These are phyloP conservation scores for Santalum album DNA, from an alignment of 164 flowering plant genomes.

Conservation along the genomic window DNA sequence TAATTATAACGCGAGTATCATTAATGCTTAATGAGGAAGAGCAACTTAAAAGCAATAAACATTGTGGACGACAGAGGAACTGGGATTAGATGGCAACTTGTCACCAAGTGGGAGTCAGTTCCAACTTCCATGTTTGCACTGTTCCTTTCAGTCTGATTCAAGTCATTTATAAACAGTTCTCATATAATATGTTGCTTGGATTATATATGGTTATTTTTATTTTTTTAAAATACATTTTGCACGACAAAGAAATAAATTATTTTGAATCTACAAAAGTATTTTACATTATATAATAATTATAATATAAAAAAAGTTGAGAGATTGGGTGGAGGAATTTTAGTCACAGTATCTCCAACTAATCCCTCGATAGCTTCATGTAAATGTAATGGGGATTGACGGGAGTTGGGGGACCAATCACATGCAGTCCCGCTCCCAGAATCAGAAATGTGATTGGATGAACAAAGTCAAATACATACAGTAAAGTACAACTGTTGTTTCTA, in stretches of 20 bases:
- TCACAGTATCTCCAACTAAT: conserved; percentile 8
- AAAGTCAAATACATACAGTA: neutral
- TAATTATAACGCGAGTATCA: too few species aligned
- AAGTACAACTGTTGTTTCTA: neutral
- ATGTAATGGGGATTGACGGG: conserved; percentile 2
- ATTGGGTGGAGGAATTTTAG: neutral
- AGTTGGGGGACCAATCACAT: conserved; percentile 13
- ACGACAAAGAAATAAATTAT: too few species aligned
- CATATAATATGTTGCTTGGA: too few species aligned
- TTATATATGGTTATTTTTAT: too few species aligned
- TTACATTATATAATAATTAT: too few species aligned
- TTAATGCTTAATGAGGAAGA: too few species aligned
- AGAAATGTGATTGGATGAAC: conserved; percentile 6
- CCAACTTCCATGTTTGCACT: neutral
- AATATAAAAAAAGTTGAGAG: too few species aligned
- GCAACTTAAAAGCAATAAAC: too few species aligned
- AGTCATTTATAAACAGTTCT: neutral
- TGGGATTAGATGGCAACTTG: neutral
- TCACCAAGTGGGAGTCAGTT: neutral
- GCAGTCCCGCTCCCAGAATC: conserved; percentile 3
- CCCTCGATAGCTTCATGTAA: conserved; percentile 9
- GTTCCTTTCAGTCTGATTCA: neutral
- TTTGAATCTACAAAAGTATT: too few species aligned
- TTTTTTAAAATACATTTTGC: too few species aligned
- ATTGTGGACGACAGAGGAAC: too few species aligned